Evolutionary conservation across 164 flowering plant genomes (phyloP).

Genomic region (Paratinospora sagittata): DNA sequence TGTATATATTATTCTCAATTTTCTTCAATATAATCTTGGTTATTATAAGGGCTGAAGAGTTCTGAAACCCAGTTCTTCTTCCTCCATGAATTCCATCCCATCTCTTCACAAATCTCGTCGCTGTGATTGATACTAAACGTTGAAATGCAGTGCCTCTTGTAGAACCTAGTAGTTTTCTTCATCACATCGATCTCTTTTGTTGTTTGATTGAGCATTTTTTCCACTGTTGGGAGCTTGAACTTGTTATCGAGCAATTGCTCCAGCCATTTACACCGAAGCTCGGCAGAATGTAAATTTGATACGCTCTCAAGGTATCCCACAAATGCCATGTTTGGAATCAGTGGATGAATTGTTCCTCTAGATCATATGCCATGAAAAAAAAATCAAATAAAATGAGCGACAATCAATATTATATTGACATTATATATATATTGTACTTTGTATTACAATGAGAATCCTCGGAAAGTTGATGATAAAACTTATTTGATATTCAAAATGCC

Average conservation of each 20-base stretch:
- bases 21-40: slow-evolving; percentile 52
- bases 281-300: slow-evolving; percentile 69
- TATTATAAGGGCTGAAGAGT: slow-evolving; percentile 69
- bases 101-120: too few relatives aligned
- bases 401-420: too few relatives aligned
- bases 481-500: too few relatives aligned
- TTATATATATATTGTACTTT: too few relatives aligned
- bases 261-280: slow-evolving; percentile 82
- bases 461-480: too few relatives aligned
- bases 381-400: too few relatives aligned
- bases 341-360: slow-evolving; percentile 77
- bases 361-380: not conserved
- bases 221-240: slow-evolving; percentile 68
- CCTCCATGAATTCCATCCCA: slow-evolving; percentile 89
- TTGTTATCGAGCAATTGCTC: slow-evolving; percentile 42
- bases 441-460: too few relatives aligned
- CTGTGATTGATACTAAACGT: slow-evolving; percentile 83
- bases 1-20: slow-evolving; percentile 14
- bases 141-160: slow-evolving; percentile 80
- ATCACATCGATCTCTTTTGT: slow-evolving; percentile 54
- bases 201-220: slow-evolving; percentile 58
- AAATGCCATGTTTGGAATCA: slow-evolving; percentile 86
- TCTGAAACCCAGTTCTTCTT: slow-evolving; percentile 69
- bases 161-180: slow-evolving; percentile 73
- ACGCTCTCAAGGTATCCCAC: slow-evolving; percentile 80